These are phyloP conservation scores for Porcisia hertigi DNA, from an alignment of 208 protist species.

Conservation along the genomic window DNA sequence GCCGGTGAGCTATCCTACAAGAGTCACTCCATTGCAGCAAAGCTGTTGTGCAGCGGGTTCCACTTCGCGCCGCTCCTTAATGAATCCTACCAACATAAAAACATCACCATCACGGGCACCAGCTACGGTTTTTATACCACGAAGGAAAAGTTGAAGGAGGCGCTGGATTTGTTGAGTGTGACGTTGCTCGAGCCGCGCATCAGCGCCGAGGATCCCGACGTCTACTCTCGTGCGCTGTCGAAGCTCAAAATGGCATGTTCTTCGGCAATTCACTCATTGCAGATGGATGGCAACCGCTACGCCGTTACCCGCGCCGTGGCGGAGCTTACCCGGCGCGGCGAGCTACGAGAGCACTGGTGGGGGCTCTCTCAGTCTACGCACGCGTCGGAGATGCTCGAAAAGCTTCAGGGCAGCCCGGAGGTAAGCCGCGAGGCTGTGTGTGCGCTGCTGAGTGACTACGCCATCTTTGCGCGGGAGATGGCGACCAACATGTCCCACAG, in stretches of 20 bases:
- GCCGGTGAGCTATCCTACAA: constrained; percentile 75
- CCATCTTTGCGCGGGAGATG: constrained; percentile 39
- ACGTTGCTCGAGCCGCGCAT: constrained; percentile 73
- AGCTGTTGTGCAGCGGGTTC: constrained; percentile 87
- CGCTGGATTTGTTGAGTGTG: constrained; percentile 71
- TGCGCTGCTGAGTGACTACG: constrained; percentile 49
- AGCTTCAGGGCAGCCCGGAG: constrained; percentile 59
- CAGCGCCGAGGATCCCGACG: constrained; percentile 58
- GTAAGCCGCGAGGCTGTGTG: constrained; percentile 28
- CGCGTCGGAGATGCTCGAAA: constrained; percentile 68
- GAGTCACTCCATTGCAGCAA: constrained; percentile 73
- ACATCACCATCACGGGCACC: constrained; percentile 65
- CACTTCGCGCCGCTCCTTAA: constrained; percentile 69
- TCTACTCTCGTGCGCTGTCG: constrained; percentile 70
- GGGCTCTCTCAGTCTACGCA: constrained; percentile 72
- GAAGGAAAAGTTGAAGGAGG: constrained; percentile 73
- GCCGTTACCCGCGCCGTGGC: constrained; percentile 69
- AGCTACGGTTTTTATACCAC: constrained; percentile 88
- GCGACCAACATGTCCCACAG: constrained; percentile 47
- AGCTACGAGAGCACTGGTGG: constrained; percentile 70
- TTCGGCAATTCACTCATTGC: constrained; percentile 66
- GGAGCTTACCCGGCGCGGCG: constrained; percentile 56
- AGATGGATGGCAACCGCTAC: constrained; percentile 69
- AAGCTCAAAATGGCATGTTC: constrained; percentile 72
- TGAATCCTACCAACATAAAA: constrained; percentile 62